phyloP scores from a whole-genome alignment of 768 basidiomycete genomes.

The Roridomyces roridus region DNA sequence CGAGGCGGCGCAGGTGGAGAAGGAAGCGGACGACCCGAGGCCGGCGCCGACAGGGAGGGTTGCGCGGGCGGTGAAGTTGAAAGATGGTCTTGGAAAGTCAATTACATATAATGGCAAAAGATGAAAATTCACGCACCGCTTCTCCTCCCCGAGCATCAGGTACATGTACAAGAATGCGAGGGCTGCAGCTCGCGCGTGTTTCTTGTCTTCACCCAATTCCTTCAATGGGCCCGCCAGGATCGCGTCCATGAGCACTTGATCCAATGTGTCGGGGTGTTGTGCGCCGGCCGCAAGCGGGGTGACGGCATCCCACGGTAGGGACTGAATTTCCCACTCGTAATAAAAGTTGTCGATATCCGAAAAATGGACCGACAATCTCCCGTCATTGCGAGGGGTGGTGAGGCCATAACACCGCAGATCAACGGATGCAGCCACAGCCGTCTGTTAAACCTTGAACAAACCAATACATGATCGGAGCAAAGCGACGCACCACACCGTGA shows the following conservation, averaged over 20 bases:
- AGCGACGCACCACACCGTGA: conserved; percentile 90
- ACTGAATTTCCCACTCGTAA: conserved; percentile 80
- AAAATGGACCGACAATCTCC: conserved; percentile 76
- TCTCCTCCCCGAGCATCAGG: conserved; percentile 71
- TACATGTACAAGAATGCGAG: conserved; percentile 93
- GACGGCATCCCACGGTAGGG: conserved; percentile 81
- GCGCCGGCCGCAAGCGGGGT: conserved; percentile 57
- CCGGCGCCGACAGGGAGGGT: conserved; percentile 95
- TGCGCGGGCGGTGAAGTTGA: conserved; percentile 84
- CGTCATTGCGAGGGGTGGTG: conserved; percentile 75
- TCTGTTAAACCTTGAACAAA: conserved; percentile 48
- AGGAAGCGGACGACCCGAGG: conserved; percentile 96
- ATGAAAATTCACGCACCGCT: conserved; percentile 53
- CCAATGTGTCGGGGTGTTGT: conserved; percentile 69
- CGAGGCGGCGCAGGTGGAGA: conserved; percentile 86
- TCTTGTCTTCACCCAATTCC: conserved; percentile 41
- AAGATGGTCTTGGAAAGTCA: conserved; percentile 60
- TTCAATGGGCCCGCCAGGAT: conserved; percentile 56
- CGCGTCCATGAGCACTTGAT: conserved; percentile 75
- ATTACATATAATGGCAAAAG: conserved; percentile 22
- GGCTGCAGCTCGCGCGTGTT: conserved; percentile 47
- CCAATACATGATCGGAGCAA: conserved; percentile 5
- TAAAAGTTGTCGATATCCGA: conserved; percentile 80
- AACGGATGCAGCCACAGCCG: conserved; percentile 93
- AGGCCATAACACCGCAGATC: conserved; percentile 95